Conservation (phyloP, 768 basidiomycete genomes). For the Podaxis sp. region DNA sequence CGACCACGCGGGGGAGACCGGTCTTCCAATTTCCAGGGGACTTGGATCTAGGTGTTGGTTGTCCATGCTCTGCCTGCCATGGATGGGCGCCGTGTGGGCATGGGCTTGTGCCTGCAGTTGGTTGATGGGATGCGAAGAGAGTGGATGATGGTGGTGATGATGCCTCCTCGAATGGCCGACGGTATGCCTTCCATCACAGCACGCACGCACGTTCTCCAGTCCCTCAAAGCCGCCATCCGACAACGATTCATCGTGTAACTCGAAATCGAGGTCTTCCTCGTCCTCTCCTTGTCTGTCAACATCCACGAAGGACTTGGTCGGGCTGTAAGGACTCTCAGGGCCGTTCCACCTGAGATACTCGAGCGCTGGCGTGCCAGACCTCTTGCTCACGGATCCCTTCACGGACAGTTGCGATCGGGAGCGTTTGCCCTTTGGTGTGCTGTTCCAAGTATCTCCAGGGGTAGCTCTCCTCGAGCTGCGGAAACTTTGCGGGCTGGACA, state of each 20-base stretch:
- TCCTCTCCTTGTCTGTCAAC: constrained; percentile 32
- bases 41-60: constrained; percentile 51
- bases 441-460: constrained; percentile 65
- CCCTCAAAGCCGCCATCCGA: constrained; percentile 88
- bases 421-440: constrained; percentile 73
- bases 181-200: constrained; percentile 85
- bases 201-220: constrained; percentile 91
- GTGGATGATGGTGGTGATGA: constrained; percentile 61
- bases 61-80: constrained; percentile 39
- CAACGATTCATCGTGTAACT: constrained; percentile 70
- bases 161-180: constrained; percentile 62
- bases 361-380: constrained; percentile 86
- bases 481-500: constrained; percentile 72
- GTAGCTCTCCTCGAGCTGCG: constrained; percentile 62
- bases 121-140: constrained; percentile 27
- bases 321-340: constrained; percentile 77
- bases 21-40: constrained; percentile 48
- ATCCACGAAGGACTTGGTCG: constrained; percentile 65
- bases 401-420: constrained; percentile 79
- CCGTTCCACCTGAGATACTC: constrained; percentile 85
- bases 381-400: constrained; percentile 75
- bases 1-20: constrained; percentile 81
- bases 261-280: constrained; percentile 71
- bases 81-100: constrained; percentile 26
- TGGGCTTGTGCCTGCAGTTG: constrained; percentile 12